Evolutionary conservation across 2,329 filamentous ascomycete genomes (phyloP), one percentile per base, ranked within the genome.

Genomic region (Fusarium guadeloupense): DNA sequence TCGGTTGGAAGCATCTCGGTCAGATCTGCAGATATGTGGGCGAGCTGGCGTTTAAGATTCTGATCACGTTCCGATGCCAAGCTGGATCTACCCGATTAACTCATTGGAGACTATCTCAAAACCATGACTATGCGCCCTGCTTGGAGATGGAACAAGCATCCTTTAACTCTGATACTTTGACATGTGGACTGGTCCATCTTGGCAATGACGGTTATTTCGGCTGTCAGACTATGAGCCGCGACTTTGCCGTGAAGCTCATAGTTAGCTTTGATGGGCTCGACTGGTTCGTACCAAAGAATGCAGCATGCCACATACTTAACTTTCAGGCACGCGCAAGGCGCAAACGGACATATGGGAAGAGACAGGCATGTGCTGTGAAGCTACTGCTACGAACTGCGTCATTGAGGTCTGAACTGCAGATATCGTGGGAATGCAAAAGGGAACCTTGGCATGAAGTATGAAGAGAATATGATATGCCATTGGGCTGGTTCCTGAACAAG

Each of bases 1-100:
- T 30, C 23, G 25, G 23, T 46, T 23, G 20, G 13, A 20, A 26
- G 28, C 23, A 17, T 23, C 42, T 59, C 39, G 40, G 37, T 35
- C 54, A 25, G 47, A 59, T 60, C 56, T 59, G 34, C 55, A 54
- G 19, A 54, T 45, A 53, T 47, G 54, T 59, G 54, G 55, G 49
- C 33, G 35, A 40, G 38, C 38, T 30, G 44, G 37, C 37, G 28
- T 31, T 21, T 40, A 31, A 49, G 34, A 44, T 33, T 61, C 37
- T 56, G 17, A 33, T 51, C 26, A 48, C 33, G 40, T 35, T 54
- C 39, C 35, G 19, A 35, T 46, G 59, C 60, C 60, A 63, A 63
- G 60, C 45, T 44, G 30, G 50, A 37, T 46, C 42, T 64, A 35
- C 34, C n/a, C 39, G 55, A 55, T 55, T 43, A 42, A 55, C 25